Evolutionary conservation across 106 monocot genomes (phyloP).

Genomic region (Triglochin maritima): DNA sequence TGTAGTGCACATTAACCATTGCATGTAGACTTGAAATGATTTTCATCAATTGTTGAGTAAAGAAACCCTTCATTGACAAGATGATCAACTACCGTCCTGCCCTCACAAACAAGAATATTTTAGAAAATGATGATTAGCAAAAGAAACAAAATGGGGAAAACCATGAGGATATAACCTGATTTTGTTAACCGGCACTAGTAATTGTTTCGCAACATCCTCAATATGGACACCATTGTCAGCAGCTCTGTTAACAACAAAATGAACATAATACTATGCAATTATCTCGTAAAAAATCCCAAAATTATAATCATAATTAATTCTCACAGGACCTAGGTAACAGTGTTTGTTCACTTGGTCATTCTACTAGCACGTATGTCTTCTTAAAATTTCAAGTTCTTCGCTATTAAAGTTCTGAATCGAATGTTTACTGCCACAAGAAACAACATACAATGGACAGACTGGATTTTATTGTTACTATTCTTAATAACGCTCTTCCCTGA

Average conservation of each 20-base stretch:
- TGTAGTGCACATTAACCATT: slow-evolving; percentile 31
- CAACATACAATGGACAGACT: too few relatives aligned
- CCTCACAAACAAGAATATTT: not conserved
- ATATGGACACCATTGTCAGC: slow-evolving; percentile 42
- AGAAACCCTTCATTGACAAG: slow-evolving; percentile 65
- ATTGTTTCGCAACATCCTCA: slow-evolving; percentile 38
- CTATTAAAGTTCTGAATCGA: too few relatives aligned
- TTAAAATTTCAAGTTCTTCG: not conserved
- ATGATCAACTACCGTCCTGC: slow-evolving; percentile 56
- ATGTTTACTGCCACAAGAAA: too few relatives aligned
- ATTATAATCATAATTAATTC: not conserved
- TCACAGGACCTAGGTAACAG: not conserved
- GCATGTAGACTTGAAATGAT: slow-evolving; percentile 57
- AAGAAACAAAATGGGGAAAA: not conserved
- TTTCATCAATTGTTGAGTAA: slow-evolving; percentile 84
- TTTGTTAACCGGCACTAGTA: slow-evolving; percentile 29
- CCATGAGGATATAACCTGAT: slow-evolving; percentile 34
- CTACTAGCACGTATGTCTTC: not conserved
- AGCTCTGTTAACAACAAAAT: not conserved
- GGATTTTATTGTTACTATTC: too few relatives aligned
- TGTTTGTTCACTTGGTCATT: not conserved
- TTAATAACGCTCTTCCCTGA: too few relatives aligned
- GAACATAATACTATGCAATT: not conserved
- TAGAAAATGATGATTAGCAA: not conserved
- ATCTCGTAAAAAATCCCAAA: not conserved